Evolutionary conservation across 805 yeast species (phyloP).

Genomic region (Wickerhamiella azymoides): DNA sequence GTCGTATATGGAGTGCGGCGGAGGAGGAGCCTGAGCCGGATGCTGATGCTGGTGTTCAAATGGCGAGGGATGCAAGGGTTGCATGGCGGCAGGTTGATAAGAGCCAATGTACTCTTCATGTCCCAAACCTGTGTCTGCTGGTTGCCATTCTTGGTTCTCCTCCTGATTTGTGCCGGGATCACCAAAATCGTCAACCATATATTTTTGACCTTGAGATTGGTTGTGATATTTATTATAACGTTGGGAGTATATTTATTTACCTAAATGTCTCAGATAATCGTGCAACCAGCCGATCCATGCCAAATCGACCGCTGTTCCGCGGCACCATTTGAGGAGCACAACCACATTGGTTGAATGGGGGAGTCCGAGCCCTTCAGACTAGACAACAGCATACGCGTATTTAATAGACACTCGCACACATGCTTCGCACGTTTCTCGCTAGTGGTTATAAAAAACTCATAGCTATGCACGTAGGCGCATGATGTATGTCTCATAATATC

Average conservation of each 20-base stretch:
- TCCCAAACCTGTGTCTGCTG: background rate
- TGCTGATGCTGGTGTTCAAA: background rate
- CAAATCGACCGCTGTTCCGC: background rate
- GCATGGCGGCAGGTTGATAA: background rate
- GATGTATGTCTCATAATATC: background rate
- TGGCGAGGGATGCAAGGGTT: background rate
- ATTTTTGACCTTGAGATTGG: background rate
- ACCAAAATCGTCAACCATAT: background rate
- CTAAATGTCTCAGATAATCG: conserved; percentile 7
- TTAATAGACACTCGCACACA: too few relatives aligned
- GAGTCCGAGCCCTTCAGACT: background rate
- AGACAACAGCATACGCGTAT: too few relatives aligned
- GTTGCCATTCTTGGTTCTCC: background rate
- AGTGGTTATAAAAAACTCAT: background rate
- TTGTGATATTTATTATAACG: background rate
- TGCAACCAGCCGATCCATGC: background rate
- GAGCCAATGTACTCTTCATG: background rate
- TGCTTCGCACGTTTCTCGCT: background rate
- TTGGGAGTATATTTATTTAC: background rate
- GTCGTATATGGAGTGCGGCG: background rate
- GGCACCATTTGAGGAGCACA: background rate
- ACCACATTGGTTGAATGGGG: too few relatives aligned
- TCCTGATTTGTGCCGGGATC: background rate
- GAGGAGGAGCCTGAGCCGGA: background rate
- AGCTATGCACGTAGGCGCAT: background rate